A percentile compares a stretch with the other conserved stretches of the same genome.
Evolutionary conservation across 176 grass and related monocot genomes (phyloP).

Genomic region (Neostapfia colusana): DNA sequence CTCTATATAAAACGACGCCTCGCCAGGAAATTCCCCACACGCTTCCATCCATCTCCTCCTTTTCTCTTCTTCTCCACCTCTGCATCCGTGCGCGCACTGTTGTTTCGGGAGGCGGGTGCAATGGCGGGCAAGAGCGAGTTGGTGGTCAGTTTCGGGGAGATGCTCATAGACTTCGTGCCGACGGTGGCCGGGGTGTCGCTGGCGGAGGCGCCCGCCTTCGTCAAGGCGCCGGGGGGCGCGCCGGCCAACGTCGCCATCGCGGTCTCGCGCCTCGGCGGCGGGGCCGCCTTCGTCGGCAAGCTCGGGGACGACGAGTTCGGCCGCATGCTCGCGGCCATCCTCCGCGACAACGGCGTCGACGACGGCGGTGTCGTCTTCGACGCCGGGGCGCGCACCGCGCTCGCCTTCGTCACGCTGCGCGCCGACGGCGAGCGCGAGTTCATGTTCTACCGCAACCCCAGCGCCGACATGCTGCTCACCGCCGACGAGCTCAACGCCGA

Average conservation of each 20-base stretch:
- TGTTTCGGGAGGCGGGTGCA: neutral
- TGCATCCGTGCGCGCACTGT: constrained; percentile 3
- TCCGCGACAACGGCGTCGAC: constrained; percentile 84
- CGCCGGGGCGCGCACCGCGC: constrained; percentile 76
- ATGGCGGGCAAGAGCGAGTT: constrained; percentile 54
- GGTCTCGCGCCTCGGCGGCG: constrained; percentile 72
- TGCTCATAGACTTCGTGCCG: constrained; percentile 99
- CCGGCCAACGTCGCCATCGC: constrained; percentile 97
- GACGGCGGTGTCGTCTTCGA: constrained; percentile 83
- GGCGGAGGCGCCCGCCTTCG: constrained; percentile 86
- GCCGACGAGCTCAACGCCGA: constrained; percentile 81
- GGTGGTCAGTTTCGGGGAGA: constrained; percentile 95
- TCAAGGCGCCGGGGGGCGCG: constrained; percentile 91
- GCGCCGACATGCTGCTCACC: constrained; percentile 99
- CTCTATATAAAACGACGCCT: constrained; percentile 38
- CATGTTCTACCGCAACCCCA: constrained; percentile 99
- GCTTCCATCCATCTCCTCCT: neutral
- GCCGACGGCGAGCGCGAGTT: constrained; percentile 96
- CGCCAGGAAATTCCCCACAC: constrained; percentile 31
- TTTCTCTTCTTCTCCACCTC: neutral
- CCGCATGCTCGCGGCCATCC: constrained; percentile 89
- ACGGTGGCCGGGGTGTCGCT: constrained; percentile 83
- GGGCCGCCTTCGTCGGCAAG: constrained; percentile 87
- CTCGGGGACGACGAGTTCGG: constrained; percentile 98
- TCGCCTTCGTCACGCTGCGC: constrained; percentile 96